These are phyloP conservation scores for Ascobolus immersus DNA, from an alignment of 495 filamentous ascomycete genomes.

Conservation along the genomic window DNA sequence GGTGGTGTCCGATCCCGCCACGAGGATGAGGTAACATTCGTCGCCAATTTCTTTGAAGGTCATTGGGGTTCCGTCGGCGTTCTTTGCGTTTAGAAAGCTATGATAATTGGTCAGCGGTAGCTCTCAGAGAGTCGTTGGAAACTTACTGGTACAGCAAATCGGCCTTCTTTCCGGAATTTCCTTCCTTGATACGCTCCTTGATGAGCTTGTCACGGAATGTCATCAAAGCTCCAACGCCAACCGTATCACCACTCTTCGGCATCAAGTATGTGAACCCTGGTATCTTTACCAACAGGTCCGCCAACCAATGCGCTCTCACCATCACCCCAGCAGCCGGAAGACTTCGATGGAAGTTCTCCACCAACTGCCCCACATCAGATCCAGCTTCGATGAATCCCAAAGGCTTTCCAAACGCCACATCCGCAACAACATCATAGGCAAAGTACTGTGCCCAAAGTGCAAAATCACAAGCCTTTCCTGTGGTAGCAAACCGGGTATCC, in stretches of 20 bases:
- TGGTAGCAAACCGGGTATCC: slow-evolving; percentile 4
- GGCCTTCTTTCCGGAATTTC: slow-evolving; percentile 20
- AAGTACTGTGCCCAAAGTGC: slow-evolving; percentile 27
- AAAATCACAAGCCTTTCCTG: slow-evolving; percentile 23
- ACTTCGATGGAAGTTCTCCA: slow-evolving; percentile 18
- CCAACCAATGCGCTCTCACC: background rate
- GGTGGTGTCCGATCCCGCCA: slow-evolving; percentile 39
- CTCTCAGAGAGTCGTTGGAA: slow-evolving; percentile 18
- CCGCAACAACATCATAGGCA: slow-evolving; percentile 11
- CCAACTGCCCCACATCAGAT: slow-evolving; percentile 19
- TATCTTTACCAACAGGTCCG: too few species aligned
- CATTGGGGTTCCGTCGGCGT: slow-evolving; percentile 3
- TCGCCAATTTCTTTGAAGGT: slow-evolving; percentile 1
- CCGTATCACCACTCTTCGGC: slow-evolving; percentile 22
- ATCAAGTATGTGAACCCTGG: slow-evolving; percentile 15
- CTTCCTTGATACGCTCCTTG: slow-evolving; percentile 19
- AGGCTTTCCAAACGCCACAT: slow-evolving; percentile 8
- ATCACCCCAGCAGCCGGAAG: slow-evolving; percentile 26
- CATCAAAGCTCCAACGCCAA: slow-evolving; percentile 26
- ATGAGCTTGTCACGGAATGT: slow-evolving; percentile 20
- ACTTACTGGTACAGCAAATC: slow-evolving; percentile 16
- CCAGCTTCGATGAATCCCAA: slow-evolving; percentile 11
- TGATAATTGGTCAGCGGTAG: too few species aligned
- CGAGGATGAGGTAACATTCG: slow-evolving; percentile 26
- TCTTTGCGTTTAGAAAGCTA: slow-evolving; percentile 1